Evolutionary conservation across 768 basidiomycete genomes (phyloP).

Genomic region (Psilocybe tampanensis): DNA sequence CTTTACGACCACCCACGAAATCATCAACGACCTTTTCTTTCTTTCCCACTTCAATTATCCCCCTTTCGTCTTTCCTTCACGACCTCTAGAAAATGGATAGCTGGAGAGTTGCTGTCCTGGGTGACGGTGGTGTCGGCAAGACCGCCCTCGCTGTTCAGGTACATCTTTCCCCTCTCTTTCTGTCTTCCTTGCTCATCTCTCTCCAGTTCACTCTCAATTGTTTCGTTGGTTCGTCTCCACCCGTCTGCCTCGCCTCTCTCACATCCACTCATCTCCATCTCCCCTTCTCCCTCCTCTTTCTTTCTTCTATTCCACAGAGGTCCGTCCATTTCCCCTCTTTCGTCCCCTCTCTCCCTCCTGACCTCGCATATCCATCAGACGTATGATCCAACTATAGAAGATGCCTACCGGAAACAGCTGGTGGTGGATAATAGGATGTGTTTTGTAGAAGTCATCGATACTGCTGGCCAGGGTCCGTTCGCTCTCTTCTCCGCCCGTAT

Average conservation of each 20-base stretch:
- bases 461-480: constrained; percentile 89
- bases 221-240: constrained; percentile 78
- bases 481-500: background rate
- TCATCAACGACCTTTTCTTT: constrained; percentile 55
- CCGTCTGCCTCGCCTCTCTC: constrained; percentile 4
- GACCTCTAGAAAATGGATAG: constrained; percentile 71
- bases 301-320: constrained; percentile 48
- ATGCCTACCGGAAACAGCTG: constrained; percentile 94
- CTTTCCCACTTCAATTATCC: constrained; percentile 20
- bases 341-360: too few species aligned
- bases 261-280: background rate
- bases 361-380: constrained; percentile 51
- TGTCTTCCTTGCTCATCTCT: constrained; percentile 4
- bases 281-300: constrained; percentile 1
- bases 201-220: constrained; percentile 91
- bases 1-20: constrained; percentile 69
- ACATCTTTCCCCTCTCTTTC: constrained; percentile 28
- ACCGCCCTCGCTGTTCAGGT: constrained; percentile 96
- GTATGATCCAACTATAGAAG: constrained; percentile 98
- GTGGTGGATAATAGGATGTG: constrained; percentile 95
- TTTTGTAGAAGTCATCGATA: constrained; percentile 96
- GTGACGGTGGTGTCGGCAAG: constrained; percentile 97
- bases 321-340: constrained; percentile 28
- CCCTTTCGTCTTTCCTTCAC: background rate
- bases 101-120: constrained; percentile 94